Evolutionary conservation across 2,329 filamentous ascomycete species (phyloP).

Genomic region (Alternaria novae-zelandiae): DNA sequence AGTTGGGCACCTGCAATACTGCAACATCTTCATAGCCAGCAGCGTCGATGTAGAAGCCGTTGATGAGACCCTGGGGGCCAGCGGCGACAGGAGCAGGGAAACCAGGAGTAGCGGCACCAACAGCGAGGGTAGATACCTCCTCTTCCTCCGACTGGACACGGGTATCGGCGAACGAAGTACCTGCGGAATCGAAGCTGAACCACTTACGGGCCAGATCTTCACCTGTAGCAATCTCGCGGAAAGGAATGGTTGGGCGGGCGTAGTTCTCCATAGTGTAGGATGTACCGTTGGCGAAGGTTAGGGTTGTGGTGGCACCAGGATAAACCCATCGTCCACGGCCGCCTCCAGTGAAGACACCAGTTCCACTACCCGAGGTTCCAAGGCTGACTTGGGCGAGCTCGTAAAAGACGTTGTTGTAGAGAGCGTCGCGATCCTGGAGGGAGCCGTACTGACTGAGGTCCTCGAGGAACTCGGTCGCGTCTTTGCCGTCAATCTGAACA

Average conservation of each 20-base stretch:
- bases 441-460: conserved; percentile 55
- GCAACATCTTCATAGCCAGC: conserved; percentile 54
- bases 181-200: conserved; percentile 39
- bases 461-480: conserved; percentile 58
- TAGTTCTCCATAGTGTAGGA: conserved; percentile 51
- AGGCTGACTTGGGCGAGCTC: conserved; percentile 53
- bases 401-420: conserved; percentile 61
- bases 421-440: conserved; percentile 64
- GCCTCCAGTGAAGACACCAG: conserved; percentile 53
- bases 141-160: background rate
- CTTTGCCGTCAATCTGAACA: conserved; percentile 62
- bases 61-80: conserved; percentile 50
- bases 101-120: conserved; percentile 43
- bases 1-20: conserved; percentile 53
- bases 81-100: conserved; percentile 52
- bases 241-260: conserved; percentile 48
- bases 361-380: conserved; percentile 48
- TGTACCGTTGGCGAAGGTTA: conserved; percentile 56
- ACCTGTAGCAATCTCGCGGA: conserved; percentile 50
- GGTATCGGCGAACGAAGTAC: background rate
- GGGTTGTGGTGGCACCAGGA: conserved; percentile 51
- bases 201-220: conserved; percentile 49
- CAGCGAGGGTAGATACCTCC: conserved; percentile 6
- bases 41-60: conserved; percentile 54
- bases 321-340: conserved; percentile 54